Evolutionary conservation across 306 rosid genomes (phyloP), one percentile per base, ranked within the genome.

Genomic region (Pueraria montana): DNA sequence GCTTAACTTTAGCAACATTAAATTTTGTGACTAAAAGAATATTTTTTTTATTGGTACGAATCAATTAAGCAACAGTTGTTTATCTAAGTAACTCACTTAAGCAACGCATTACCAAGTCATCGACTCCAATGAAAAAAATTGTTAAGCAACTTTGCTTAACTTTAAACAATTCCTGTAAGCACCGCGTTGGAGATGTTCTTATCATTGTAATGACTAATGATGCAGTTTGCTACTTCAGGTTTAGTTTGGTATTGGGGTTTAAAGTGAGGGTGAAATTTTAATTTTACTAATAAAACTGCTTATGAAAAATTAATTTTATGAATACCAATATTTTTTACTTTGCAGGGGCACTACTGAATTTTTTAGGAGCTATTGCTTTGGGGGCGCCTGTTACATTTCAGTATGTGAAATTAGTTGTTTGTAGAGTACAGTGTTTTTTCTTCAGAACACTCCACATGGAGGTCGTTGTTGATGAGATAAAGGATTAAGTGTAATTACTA

Each of bases 281-380:
- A 13, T 45, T 68, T 12, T 45, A 70, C 13, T 70, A 14, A 23
- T 20, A 11, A 40, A 17, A n/a, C 30, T 38, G 14, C 18, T 42
- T 42, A 2, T 67, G 73, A 18, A 67, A 38, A 18, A 2, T 10
- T 40, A 6, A 11, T 21, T 68, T 68, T 69, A 12, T 13, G 21
- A 7, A 5, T 69, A 42, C 20, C 21, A 8, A 43, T 40, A 8
- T 5, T 9, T 21, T 85, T 66, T 71, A 14, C 73, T 59, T 17
- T 92, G 83, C 86, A 96, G 99, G 99, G 83, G 94, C 94, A 76
- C 56, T 90, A 17, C 42, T 96, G 67, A 92, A 78, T 86, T 89
- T 90, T 55, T 86, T 96, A 46, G 98, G 94, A 87, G 97, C 98
- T 82, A 75, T 96, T 58, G 92, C 92, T 61, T 86, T 96, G 89